Base-by-base conservation (phyloP, 768 basidiomycete species). In the Psilocybe subaeruginosa region DNA sequence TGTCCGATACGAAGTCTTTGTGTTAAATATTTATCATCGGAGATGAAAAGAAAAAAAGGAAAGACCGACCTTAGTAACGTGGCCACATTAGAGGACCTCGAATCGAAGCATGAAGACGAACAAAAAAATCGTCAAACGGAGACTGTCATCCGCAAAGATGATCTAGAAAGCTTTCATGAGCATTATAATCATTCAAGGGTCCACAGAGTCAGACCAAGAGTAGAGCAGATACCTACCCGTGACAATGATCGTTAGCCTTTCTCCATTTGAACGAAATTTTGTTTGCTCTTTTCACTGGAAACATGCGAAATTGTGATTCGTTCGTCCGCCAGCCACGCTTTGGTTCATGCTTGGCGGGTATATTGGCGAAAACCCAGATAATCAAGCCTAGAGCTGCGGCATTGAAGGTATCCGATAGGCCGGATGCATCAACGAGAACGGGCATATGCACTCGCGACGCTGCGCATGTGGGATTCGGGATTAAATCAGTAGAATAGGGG, bases 191-290 rank as follows among this genome's bases (percentile, higher is more conserved):
- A 12, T 23, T 23, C 23, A 23, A 23, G 23, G 23, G 23, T 23
- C 23, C 23, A 23, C 23, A 43, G 14, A 12, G 14, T 43, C 14
- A 14, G 41, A n/a, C 5, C 6, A 43, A 43, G 4, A 56, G 52
- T 23, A 48, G 48, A 35, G 55, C 39, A 39, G 47, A 49, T 62
- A 47, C 54, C 56, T 53, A 39, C 7, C 30, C 45, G 53, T 45
- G 35, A 6, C 45, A 17, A 58, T 37, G 50, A 33, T 49, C 50
- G 19, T 35, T 43, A n/a, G 37, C 41, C 16, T 61, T 61, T 11
- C 57, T 60, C 64, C 64, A 61, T 64, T 60, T 64, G 52, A 37
- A 30, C 27, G 23, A 46, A 54, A 12, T 14, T 30, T 27, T 41
- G 37, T 16, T 35, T n/a, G 51, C 46, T 54, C 17, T 64, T 39